Evolutionary conservation across 2,329 filamentous ascomycete genomes (phyloP).

Genomic region (Scorias spongiosa): DNA sequence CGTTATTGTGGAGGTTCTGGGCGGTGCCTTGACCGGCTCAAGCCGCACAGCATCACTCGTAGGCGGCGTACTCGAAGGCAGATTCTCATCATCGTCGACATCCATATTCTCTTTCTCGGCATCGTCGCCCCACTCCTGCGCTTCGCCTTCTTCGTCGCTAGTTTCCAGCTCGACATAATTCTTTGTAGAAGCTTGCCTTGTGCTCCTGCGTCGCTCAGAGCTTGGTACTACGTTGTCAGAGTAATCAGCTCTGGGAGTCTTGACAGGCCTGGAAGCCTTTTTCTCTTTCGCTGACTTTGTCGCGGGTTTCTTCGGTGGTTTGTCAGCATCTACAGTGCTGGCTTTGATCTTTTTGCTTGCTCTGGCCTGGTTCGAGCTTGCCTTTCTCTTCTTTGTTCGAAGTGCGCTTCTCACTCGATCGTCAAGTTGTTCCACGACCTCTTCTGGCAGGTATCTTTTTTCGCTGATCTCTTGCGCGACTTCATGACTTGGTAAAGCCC

Average conservation of each 20-base stretch:
- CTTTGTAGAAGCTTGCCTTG: conserved; percentile 22
- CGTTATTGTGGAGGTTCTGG: not conserved
- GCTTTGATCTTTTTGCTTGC: conserved; percentile 12
- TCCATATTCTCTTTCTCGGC: conserved; percentile 8
- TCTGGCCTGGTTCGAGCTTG: conserved; percentile 9
- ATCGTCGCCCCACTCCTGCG: conserved; percentile 6
- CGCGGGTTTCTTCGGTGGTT: conserved; percentile 12
- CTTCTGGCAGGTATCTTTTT: conserved; percentile 69
- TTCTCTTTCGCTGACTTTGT: conserved; percentile 22
- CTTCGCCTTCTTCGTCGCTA: conserved; percentile 25
- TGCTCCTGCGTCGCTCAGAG: conserved; percentile 29
- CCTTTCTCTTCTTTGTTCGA: conserved; percentile 40
- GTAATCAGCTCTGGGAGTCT: conserved; percentile 25
- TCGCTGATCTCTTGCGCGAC: conserved; percentile 73
- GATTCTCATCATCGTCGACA: conserved; percentile 8
- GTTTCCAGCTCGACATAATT: conserved; percentile 32
- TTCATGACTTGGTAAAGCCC: conserved; percentile 57
- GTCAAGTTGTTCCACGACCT: conserved; percentile 61
- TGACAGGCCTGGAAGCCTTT: conserved; percentile 18
- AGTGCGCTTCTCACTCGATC: conserved; percentile 54
- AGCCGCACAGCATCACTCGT: conserved; percentile 11
- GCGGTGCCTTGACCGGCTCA: not conserved
- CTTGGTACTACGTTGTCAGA: conserved; percentile 20
- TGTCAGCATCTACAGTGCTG: conserved; percentile 11
- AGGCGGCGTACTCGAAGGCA: conserved; percentile 13